Percentiles rank a stretch among this genome's conserved stretches.
Conservation (phyloP, 495 filamentous ascomycete species). For the Neurospora sp. region DNA sequence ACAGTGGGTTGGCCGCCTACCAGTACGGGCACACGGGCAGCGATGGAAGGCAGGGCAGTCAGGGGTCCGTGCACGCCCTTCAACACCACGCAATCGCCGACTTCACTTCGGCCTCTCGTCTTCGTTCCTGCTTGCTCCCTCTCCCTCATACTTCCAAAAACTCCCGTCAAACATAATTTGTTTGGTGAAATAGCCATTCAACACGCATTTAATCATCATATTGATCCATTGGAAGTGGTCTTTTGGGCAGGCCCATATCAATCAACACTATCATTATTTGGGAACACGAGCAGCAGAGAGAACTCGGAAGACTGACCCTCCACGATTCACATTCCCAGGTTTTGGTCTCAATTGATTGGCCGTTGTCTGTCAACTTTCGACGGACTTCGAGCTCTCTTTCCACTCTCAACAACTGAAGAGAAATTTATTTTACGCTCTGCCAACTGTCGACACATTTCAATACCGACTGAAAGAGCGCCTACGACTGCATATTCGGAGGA, state of each 20-base stretch:
- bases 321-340: background rate
- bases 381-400: background rate
- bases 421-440: background rate
- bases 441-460: background rate
- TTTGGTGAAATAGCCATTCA: background rate
- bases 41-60: background rate
- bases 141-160: background rate
- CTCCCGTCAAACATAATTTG: background rate
- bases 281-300: background rate
- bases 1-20: background rate
- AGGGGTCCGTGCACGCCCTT: background rate
- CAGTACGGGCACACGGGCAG: background rate
- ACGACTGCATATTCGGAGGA: background rate
- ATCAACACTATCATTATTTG: background rate
- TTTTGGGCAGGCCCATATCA: background rate
- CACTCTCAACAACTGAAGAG: background rate
- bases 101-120: background rate
- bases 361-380: background rate
- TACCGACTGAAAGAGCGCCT: background rate
- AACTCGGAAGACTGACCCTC: background rate
- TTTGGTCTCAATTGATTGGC: background rate
- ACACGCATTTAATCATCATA: background rate
- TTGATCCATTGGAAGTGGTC: background rate
- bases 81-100: background rate
- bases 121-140: background rate